Evolutionary conservation across 768 basidiomycete species (phyloP).

Genomic region (Kwoniella heveanensis): DNA sequence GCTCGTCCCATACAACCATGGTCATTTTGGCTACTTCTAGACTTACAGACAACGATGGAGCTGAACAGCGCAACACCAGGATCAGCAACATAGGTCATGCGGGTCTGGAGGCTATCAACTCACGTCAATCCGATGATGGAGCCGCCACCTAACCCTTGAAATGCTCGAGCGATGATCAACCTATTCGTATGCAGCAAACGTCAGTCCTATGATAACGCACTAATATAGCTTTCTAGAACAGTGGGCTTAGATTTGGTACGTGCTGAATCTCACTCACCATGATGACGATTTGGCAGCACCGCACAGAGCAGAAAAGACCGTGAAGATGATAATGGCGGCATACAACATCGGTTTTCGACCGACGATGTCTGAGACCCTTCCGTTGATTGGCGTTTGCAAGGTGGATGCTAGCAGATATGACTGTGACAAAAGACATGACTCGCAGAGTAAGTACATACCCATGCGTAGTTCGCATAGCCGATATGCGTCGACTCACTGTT

Average conservation of each 20-base stretch:
- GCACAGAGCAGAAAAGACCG: constrained; percentile 46
- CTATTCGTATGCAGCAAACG: constrained; percentile 1
- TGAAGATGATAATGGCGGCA: constrained; percentile 44
- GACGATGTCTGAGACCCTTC: constrained; percentile 49
- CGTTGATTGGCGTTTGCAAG: constrained; percentile 39
- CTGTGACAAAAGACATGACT: constrained; percentile 1
- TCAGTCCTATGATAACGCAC: no score
- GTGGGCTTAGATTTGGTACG: not conserved
- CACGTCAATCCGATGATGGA: constrained; percentile 47
- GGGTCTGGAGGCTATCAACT: no score
- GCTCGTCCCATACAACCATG: no score
- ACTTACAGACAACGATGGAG: constrained; percentile 38
- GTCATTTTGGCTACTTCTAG: no score
- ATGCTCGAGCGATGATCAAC: constrained; percentile 42
- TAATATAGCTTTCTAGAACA: no score
- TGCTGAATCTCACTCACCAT: constrained; percentile 19
- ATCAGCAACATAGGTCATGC: no score
- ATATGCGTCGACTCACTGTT: constrained; percentile 27
- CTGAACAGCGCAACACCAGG: constrained; percentile 4
- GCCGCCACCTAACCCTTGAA: constrained; percentile 52
- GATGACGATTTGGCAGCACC: constrained; percentile 44
- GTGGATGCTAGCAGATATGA: constrained; percentile 38
- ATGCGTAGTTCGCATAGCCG: no score
- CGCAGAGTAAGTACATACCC: not conserved
- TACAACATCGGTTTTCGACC: constrained; percentile 51